phyloP scores from a whole-genome alignment of 495 filamentous ascomycete genomes.

The Hyaloscypha bicolor region DNA sequence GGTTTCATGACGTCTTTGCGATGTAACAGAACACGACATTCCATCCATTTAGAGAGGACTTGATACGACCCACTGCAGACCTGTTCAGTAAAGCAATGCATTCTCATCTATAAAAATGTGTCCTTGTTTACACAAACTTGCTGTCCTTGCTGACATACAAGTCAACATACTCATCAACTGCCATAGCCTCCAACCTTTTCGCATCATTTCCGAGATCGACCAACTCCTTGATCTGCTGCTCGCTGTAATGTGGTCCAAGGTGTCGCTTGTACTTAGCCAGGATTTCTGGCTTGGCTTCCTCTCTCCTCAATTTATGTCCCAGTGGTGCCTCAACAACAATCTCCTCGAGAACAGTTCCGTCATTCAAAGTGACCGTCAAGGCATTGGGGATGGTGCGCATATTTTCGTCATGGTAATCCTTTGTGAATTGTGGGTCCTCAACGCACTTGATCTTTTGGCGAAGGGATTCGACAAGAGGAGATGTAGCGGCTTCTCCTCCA shows the following conservation, averaged over 20 bases:
- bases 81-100: neutral
- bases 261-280: slow-evolving; percentile 93
- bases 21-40: neutral
- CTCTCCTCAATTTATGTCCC: slow-evolving; percentile 86
- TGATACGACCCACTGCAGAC: neutral
- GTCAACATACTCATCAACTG: slow-evolving; percentile 92
- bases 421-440: slow-evolving; percentile 92
- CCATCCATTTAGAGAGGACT: neutral
- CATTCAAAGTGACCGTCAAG: slow-evolving; percentile 87
- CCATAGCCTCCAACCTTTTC: slow-evolving; percentile 73
- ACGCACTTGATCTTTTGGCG: slow-evolving; percentile 91
- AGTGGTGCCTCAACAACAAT: slow-evolving; percentile 93
- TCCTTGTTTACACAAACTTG: slow-evolving; percentile 47
- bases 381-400: slow-evolving; percentile 97
- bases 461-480: slow-evolving; percentile 83
- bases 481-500: slow-evolving; percentile 86
- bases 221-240: slow-evolving; percentile 75
- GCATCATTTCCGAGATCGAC: slow-evolving; percentile 73
- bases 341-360: slow-evolving; percentile 91
- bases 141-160: slow-evolving; percentile 72
- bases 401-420: slow-evolving; percentile 88
- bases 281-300: slow-evolving; percentile 97
- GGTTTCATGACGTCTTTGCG: no score
- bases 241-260: slow-evolving; percentile 76
- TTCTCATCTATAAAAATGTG: neutral